Evolutionary conservation across 192 early-diverging fungal species (phyloP).

Genomic region (Pilobolus umbonatus): DNA sequence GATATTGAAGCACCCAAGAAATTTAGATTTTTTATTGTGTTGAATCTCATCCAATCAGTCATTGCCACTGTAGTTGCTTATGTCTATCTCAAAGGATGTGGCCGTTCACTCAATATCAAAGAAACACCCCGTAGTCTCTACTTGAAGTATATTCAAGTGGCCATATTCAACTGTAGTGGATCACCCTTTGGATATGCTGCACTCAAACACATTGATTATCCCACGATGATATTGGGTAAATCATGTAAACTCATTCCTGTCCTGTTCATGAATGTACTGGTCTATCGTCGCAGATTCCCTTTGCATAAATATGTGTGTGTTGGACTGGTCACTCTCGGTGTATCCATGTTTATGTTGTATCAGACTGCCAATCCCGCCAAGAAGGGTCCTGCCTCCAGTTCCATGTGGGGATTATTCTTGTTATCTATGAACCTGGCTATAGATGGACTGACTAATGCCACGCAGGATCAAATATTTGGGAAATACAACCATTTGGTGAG

Average conservation of each 20-base stretch:
- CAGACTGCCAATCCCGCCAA: slow-evolving; percentile 51
- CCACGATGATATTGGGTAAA: slow-evolving; percentile 94
- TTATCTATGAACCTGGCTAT: slow-evolving; percentile 81
- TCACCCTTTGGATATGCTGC: slow-evolving; percentile 93
- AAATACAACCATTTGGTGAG: slow-evolving; percentile 58
- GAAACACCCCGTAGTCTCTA: slow-evolving; percentile 30
- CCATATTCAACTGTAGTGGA: slow-evolving; percentile 67
- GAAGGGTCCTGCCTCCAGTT: slow-evolving; percentile 49
- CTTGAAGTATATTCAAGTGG: slow-evolving; percentile 69
- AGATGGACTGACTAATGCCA: slow-evolving; percentile 94
- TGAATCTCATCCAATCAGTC: slow-evolving; percentile 84
- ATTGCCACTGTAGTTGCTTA: slow-evolving; percentile 71
- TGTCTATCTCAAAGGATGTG: slow-evolving; percentile 62
- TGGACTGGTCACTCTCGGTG: slow-evolving; percentile 81
- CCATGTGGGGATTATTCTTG: slow-evolving; percentile 75
- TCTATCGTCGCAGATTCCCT: slow-evolving; percentile 86
- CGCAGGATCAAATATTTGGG: slow-evolving; percentile 92
- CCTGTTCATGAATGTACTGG: slow-evolving; percentile 89
- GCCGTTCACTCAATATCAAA: slow-evolving; percentile 37
- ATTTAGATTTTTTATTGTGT: slow-evolving; percentile 89
- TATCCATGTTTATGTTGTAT: slow-evolving; percentile 90
- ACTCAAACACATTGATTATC: slow-evolving; percentile 93
- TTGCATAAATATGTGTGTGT: slow-evolving; percentile 87
- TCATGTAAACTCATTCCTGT: slow-evolving; percentile 97
- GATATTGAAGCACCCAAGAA: slow-evolving; percentile 25